These are phyloP conservation scores for Drechslera avenae DNA, from an alignment of 2,329 filamentous ascomycete species.

Conservation along the genomic window DNA sequence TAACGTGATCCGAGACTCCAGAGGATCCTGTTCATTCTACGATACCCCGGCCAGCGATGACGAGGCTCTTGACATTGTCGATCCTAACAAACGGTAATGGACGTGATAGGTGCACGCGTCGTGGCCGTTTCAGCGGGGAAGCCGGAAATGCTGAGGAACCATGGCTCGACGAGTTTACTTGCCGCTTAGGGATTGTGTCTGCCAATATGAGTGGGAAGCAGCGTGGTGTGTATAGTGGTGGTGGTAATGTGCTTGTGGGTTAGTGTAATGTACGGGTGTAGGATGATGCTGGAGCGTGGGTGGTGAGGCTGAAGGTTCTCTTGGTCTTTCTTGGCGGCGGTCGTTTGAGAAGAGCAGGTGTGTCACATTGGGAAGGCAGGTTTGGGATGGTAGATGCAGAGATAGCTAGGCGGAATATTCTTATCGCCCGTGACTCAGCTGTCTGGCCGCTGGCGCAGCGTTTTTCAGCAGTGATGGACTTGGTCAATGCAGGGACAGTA, in stretches of 20 bases:
- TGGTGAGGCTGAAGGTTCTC: no score
- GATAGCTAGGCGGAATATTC: no score
- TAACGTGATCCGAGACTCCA: slow-evolving; percentile 1
- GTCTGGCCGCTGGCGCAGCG: background rate
- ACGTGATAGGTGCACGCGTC: slow-evolving; percentile 4
- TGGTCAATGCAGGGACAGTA: slow-evolving; percentile 14
- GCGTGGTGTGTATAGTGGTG: background rate
- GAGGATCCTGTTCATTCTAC: slow-evolving; percentile 15
- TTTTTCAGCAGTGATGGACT: background rate
- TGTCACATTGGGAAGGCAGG: no score
- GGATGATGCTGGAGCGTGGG: background rate
- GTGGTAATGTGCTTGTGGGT: no score
- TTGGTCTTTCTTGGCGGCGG: background rate
- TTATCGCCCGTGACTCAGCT: no score
- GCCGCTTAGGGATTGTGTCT: background rate
- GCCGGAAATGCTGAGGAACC: slow-evolving; percentile 11
- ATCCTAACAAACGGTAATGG: slow-evolving; percentile 19
- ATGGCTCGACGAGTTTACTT: background rate
- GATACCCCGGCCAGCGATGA: slow-evolving; percentile 21
- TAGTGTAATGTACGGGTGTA: no score
- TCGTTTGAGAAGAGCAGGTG: no score
- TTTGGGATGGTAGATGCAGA: no score
- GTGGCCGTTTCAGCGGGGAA: slow-evolving; percentile 4
- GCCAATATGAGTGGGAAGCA: background rate
- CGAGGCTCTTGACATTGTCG: slow-evolving; percentile 25